Evolutionary conservation across 1,284 basidiomycete genomes (phyloP).

Genomic region (Apiotrichum akiyoshidainum): DNA sequence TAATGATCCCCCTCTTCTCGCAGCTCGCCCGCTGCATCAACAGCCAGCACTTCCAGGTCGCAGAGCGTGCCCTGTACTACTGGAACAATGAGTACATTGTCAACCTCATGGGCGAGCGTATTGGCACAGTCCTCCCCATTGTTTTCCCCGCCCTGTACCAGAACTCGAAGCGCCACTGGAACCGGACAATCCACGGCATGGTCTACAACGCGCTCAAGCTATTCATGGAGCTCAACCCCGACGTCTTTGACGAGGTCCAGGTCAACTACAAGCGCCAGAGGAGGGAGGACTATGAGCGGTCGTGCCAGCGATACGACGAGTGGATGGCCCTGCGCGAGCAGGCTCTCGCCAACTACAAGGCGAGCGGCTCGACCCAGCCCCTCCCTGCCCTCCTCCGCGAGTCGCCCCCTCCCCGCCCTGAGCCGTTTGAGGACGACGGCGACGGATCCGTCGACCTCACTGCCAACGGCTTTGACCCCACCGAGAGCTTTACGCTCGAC

Average conservation of each 20-base stretch:
- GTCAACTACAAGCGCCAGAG: conserved; percentile 89
- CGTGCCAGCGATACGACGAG: conserved; percentile 71
- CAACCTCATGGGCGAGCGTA: conserved; percentile 97
- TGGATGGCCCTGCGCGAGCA: conserved; percentile 76
- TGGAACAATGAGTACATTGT: conserved; percentile 99
- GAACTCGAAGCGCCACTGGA: conserved; percentile 98
- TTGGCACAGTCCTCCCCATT: conserved; percentile 83
- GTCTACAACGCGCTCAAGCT: conserved; percentile 98
- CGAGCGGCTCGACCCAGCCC: conserved; percentile 62
- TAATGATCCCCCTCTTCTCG: conserved; percentile 88
- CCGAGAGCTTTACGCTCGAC: conserved; percentile 63
- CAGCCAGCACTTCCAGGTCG: conserved; percentile 94
- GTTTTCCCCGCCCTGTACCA: conserved; percentile 97
- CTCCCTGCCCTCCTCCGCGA: conserved; percentile 66
- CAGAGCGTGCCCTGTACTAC: conserved; percentile 87
- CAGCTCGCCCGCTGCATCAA: conserved; percentile 97
- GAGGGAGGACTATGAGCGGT: conserved; percentile 79
- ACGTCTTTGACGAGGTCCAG: conserved; percentile 90
- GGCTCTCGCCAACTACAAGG: conserved; percentile 65
- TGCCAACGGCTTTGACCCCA: conserved; percentile 73
- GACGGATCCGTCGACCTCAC: conserved; percentile 83
- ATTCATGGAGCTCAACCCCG: conserved; percentile 99
- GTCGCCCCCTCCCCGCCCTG: conserved; percentile 65
- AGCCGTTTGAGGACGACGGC: conserved; percentile 71
- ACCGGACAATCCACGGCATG: conserved; percentile 97